These are phyloP conservation scores for Claviceps africana DNA, from an alignment of 2,329 filamentous ascomycete genomes.

Conservation along the genomic window DNA sequence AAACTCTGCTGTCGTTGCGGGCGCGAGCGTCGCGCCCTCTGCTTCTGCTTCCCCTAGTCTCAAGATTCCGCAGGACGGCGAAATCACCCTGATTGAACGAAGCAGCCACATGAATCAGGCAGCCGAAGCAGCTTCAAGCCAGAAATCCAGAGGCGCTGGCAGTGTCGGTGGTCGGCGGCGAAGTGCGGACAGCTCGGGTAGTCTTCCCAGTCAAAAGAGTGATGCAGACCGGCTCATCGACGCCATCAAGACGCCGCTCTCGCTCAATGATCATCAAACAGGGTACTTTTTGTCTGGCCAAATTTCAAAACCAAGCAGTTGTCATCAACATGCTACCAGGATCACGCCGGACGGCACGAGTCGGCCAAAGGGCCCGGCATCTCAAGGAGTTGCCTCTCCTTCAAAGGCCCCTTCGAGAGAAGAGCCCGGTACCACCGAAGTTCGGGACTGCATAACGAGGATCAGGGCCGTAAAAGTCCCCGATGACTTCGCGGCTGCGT, in stretches of 20 bases:
- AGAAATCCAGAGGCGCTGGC: conserved; percentile 4
- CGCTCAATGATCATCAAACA: conserved; percentile 22
- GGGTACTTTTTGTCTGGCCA: conserved; percentile 15
- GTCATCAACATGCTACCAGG: conserved; percentile 3
- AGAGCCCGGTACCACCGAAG: conserved; percentile 22
- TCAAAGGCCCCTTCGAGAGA: background rate
- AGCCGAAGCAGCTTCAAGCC: conserved; percentile 6
- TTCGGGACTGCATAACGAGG: conserved; percentile 31
- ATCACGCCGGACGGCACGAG: conserved; percentile 3
- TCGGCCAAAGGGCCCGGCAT: conserved; percentile 8
- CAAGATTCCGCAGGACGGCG: conserved; percentile 26
- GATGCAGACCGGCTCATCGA: conserved; percentile 60
- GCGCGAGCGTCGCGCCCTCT: background rate
- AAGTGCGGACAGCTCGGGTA: conserved; percentile 28
- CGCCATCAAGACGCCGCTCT: conserved; percentile 50
- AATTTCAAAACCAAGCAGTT: conserved; percentile 8
- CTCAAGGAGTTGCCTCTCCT: background rate
- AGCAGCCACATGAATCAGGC: conserved; percentile 15
- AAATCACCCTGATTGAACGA: conserved; percentile 48
- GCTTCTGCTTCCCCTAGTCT: conserved; percentile 12
- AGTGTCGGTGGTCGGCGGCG: conserved; percentile 11
- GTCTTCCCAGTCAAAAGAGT: conserved; percentile 36
- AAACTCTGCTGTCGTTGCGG: background rate
- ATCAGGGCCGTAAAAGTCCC: conserved; percentile 34
- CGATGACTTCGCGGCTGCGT: conserved; percentile 28